Evolutionary conservation across 305 asterid genomes (phyloP).

Genomic region (Plantago lanceolata): DNA sequence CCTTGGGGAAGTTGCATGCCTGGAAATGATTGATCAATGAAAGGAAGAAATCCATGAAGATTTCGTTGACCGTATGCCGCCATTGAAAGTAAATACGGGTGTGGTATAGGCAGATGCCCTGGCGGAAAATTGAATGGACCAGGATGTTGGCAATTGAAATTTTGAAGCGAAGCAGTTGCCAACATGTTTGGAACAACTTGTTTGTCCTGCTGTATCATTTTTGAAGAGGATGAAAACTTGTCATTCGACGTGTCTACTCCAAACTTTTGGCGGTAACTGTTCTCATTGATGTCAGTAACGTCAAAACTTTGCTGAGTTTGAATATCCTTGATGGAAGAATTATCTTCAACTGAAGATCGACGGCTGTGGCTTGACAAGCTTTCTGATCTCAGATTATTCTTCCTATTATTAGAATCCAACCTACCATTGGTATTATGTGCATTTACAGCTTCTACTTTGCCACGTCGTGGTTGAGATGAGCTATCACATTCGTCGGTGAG

Average conservation of each 20-base stretch:
- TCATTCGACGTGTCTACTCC: slow-evolving; percentile 48
- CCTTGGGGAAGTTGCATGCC: slow-evolving; percentile 70
- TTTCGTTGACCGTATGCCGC: slow-evolving; percentile 77
- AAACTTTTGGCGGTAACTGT: slow-evolving; percentile 45
- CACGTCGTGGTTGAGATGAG: slow-evolving; percentile 38
- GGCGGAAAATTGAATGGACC: slow-evolving; percentile 62
- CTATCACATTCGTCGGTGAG: slow-evolving; percentile 66
- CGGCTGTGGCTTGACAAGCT: slow-evolving; percentile 46
- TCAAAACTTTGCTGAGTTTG: slow-evolving; percentile 53
- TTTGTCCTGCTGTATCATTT: slow-evolving; percentile 68
- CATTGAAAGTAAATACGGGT: slow-evolving; percentile 82
- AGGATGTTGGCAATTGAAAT: slow-evolving; percentile 63
- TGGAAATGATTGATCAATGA: slow-evolving; percentile 65
- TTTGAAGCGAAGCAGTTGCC: slow-evolving; percentile 85
- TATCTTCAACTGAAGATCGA: slow-evolving; percentile 45
- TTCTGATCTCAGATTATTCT: slow-evolving; percentile 50
- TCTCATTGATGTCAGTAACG: slow-evolving; percentile 41
- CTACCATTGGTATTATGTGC: slow-evolving; percentile 36
- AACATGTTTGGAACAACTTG: slow-evolving; percentile 86
- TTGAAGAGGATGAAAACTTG: slow-evolving; percentile 55
- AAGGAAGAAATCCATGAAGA: slow-evolving; percentile 65
- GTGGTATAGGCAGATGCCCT: slow-evolving; percentile 65
- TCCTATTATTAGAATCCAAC: slow-evolving; percentile 42
- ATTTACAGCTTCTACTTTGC: slow-evolving; percentile 46
- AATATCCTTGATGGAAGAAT: slow-evolving; percentile 38